Base-by-base conservation (phyloP, 495 filamentous ascomycete genomes). In the Lasiosphaeriaceae sp. region DNA sequence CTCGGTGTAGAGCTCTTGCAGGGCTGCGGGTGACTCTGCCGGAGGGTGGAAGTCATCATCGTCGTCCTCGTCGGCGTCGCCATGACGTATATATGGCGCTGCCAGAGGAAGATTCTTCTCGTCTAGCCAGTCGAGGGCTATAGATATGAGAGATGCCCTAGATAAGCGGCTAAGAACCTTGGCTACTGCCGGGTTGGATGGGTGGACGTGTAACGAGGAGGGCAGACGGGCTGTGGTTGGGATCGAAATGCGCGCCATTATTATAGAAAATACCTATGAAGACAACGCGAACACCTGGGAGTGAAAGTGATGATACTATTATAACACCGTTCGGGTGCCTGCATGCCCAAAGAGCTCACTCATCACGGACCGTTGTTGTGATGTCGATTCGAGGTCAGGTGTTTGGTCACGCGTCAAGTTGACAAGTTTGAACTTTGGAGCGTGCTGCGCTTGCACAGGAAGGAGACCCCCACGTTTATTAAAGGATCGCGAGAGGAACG, bases 81-180 rank as follows among this genome's bases (percentile, higher is more conserved):
- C 75, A 1, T 54, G 56, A 26, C 64, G 66, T 0, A 88, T 71
- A 54, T 80, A 79, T 0, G 86, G 85, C 0, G 66, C 61, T 24
- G 83, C 86, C n/a, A 79, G 71, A 3, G 78, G 64, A 20, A 81
- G 71, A 50, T 86, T 84, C 51, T 74, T 71, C 22, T 86, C 80
- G 29, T 85, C 79, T 0, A 94, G 81, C 90, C 90, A 96, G 71
- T 83, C 72, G 20, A 89, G 77, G 5, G 80, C 86, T 14, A 96
- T 77, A 2, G 83, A 78, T 14, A 92, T 68, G 8, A 95, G 77
- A 0, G 88, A 83, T 35, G 82, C 72, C 29, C 90, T 85, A 1
- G 89, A 85, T 31, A 95, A 80, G 29, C 84, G 86, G 47, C 71
- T 74, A 12, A 96, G 71, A n/a, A 79, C 73, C 62, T 86, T 88